phyloP scores from a whole-genome alignment of 179 eudicot genomes.

The Beta macrorhiza region DNA sequence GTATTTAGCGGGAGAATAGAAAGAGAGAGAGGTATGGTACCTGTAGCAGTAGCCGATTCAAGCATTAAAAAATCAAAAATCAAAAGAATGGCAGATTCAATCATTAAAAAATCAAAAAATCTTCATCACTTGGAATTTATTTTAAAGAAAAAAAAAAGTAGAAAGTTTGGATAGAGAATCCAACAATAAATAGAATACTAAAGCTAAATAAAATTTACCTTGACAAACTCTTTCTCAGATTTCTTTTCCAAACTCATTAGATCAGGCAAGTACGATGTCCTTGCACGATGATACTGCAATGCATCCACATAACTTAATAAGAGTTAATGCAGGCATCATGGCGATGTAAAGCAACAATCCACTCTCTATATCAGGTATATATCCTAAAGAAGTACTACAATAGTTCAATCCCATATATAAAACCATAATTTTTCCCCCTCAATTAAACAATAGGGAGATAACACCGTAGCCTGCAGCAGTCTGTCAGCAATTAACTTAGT shows the following conservation, averaged over 20 bases:
- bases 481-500: too few relatives aligned
- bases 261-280: slow-evolving; percentile 14
- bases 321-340: not conserved
- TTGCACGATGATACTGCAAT: slow-evolving; percentile 11
- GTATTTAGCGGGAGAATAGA: not conserved
- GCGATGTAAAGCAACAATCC: not conserved
- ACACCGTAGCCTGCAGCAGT: too few relatives aligned
- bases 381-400: too few relatives aligned
- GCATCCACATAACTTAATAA: not conserved
- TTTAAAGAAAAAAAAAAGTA: not conserved
- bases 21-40: slow-evolving; percentile 25
- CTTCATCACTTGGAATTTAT: not conserved
- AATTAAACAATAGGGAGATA: not conserved
- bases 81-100: not conserved
- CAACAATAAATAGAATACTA: not conserved
- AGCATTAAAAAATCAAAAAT: too few relatives aligned
- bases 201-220: slow-evolving; percentile 6
- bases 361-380: too few relatives aligned
- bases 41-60: slow-evolving; percentile 64
- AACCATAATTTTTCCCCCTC: too few relatives aligned
- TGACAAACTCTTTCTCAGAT: not conserved
- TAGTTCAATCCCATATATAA: too few relatives aligned
- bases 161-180: not conserved
- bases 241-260: not conserved
- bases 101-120: not conserved